Percentiles rank a stretch among this genome's conserved stretches.
These are phyloP conservation scores for Gynostemma pentaphyllum DNA, from an alignment of 306 rosid genomes.

Conservation along the genomic window DNA sequence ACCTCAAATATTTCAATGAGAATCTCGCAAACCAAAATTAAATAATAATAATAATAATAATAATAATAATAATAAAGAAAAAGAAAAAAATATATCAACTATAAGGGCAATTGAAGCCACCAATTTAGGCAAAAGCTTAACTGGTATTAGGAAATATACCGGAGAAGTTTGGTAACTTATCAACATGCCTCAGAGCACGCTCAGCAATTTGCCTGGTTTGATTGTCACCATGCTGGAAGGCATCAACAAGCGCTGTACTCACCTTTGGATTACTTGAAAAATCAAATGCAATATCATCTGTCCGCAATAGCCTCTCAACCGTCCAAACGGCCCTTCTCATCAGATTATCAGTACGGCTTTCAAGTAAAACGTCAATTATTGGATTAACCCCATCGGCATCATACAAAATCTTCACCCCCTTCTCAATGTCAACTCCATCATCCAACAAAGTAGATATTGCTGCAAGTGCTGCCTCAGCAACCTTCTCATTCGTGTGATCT, in stretches of 20 bases:
- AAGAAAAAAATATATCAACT: neutral
- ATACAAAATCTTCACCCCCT: slow-evolving; percentile 64
- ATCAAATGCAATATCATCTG: slow-evolving; percentile 62
- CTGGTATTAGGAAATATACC: slow-evolving; percentile 61
- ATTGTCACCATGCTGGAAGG: slow-evolving; percentile 90
- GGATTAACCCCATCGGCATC: slow-evolving; percentile 72
- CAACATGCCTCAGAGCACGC: slow-evolving; percentile 88
- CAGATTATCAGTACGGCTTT: slow-evolving; percentile 70
- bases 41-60: slow-evolving; percentile 12
- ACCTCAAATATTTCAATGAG: slow-evolving; percentile 15
- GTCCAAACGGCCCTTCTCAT: slow-evolving; percentile 90
- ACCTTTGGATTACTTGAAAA: slow-evolving; percentile 79
- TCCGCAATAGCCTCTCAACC: slow-evolving; percentile 81
- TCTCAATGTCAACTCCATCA: slow-evolving; percentile 73
- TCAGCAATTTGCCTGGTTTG: slow-evolving; percentile 93
- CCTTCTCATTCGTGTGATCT: slow-evolving; percentile 83
- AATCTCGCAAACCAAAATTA: slow-evolving; percentile 33
- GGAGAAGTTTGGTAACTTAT: slow-evolving; percentile 94
- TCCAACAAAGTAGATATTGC: slow-evolving; percentile 77
- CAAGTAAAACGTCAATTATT: slow-evolving; percentile 66
- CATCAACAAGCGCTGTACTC: slow-evolving; percentile 92
- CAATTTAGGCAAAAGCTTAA: neutral
- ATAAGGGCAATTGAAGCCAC: neutral
- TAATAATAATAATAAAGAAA: neutral
- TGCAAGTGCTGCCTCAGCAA: slow-evolving; percentile 91